A percentile compares a stretch with the other conserved stretches of the same genome.
Conservation (phyloP, 306 rosid genomes). For the Styphnolobium japonicum region DNA sequence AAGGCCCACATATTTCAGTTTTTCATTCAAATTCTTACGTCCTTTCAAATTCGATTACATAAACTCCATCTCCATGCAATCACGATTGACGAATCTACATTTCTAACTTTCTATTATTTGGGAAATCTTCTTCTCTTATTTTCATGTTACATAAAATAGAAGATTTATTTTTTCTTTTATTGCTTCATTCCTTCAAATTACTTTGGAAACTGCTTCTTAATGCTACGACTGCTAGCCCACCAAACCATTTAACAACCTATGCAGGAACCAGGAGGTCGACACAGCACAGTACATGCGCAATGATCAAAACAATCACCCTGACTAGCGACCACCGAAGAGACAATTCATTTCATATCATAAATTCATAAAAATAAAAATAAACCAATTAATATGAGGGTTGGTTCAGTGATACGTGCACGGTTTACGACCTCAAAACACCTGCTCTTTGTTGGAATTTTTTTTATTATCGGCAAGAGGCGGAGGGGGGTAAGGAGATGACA, state of each 20-base stretch:
- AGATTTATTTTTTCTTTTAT: too few relatives aligned
- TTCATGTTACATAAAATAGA: not conserved
- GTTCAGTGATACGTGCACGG: not conserved
- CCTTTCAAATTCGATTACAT: not conserved
- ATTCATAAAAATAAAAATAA: not conserved
- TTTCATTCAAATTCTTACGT: not conserved
- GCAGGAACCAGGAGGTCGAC: not conserved
- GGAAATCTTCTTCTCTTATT: not conserved
- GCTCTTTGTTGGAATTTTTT: too few relatives aligned
- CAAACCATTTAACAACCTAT: not conserved
- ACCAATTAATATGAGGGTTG: not conserved
- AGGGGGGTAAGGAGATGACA: too few relatives aligned
- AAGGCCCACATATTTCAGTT: slow-evolving; percentile 14
- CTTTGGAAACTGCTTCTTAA: too few relatives aligned
- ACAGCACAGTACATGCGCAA: not conserved
- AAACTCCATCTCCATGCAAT: not conserved
- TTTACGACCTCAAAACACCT: not conserved
- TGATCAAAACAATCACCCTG: not conserved
- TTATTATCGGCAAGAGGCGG: too few relatives aligned
- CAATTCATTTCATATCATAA: not conserved
- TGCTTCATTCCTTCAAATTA: too few relatives aligned
- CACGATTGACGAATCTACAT: not conserved
- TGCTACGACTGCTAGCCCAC: too few relatives aligned
- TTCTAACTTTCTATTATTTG: not conserved
- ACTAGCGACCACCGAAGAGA: not conserved